Evolutionary conservation across 495 filamentous ascomycete genomes (phyloP), one percentile per base, ranked within the genome.

Genomic region (Penicillium turbatum): DNA sequence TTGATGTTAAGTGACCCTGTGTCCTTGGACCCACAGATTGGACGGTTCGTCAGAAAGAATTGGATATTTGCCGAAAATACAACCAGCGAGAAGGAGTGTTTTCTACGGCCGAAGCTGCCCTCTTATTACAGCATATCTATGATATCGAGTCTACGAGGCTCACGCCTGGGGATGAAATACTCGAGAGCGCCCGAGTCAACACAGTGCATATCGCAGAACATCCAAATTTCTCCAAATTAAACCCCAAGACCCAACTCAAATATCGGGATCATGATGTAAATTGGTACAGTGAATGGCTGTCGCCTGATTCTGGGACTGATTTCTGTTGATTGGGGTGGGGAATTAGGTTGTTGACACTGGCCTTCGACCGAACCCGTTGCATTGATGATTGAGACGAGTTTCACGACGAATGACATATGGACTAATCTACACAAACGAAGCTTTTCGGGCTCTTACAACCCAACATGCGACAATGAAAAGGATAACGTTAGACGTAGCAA

Each of bases 51-150:
- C 51, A 48, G 26, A 38, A 47, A 21, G 50, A 45, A 11, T 12
- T 52, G 36, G 17, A 15, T 13, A 19, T 55, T n/a, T 46, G 51
- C 24, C 29, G 24, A 34, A 43, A 16, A 17, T 52, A 52, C 10
- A 36, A 52, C 16, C 49, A 39, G 4, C 37, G 39, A 26, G 49
- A 52, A 11, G 49, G 49, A 5, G 17, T 52, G n/a, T 52, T 21
- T 15, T 34, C 37, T 0, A 24, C 39, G 2, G 15, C 49, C 12
- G 17, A 43, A 27, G 29, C 38, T 9, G 6, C 21, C 7, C 16
- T 30, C 26, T 6, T 52, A 1, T n/a, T 52, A 30, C 37, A 42
- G 9, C 38, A 30, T 13, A 16, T 52, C 7, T 52, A 34, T 27
- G 38, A 34, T 5, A 13, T 52, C 6, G 49, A 52, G n/a, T 24